These are phyloP conservation scores for Neofusicoccum parvum DNA, from an alignment of 2,329 filamentous ascomycete genomes.

Conservation along the genomic window DNA sequence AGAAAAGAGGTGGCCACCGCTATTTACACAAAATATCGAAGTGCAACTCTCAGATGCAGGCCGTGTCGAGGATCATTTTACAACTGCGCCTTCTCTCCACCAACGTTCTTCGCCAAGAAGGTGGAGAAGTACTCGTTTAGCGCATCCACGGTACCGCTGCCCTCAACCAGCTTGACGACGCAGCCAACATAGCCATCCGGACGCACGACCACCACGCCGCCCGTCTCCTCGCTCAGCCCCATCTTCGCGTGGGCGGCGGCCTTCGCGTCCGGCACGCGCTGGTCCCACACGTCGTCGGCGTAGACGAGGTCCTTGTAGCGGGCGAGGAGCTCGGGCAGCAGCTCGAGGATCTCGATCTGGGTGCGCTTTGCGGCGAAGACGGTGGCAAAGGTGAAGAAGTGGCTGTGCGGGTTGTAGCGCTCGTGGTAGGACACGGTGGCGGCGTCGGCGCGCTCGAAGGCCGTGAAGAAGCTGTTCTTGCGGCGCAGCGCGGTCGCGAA, in stretches of 20 bases:
- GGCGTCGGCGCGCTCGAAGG: neutral
- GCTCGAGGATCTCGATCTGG: slow-evolving; percentile 70
- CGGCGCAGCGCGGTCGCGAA: slow-evolving; percentile 66
- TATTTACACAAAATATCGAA: too few species aligned
- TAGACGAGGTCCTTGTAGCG: slow-evolving; percentile 83
- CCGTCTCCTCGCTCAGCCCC: slow-evolving; percentile 72
- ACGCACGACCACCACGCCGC: slow-evolving; percentile 79
- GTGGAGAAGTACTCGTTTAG: slow-evolving; percentile 80
- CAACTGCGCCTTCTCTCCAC: slow-evolving; percentile 36
- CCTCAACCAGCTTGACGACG: slow-evolving; percentile 73
- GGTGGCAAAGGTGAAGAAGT: slow-evolving; percentile 78
- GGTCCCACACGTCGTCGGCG: slow-evolving; percentile 79
- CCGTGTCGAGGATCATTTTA: neutral
- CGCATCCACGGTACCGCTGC: slow-evolving; percentile 77
- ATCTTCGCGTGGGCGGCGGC: slow-evolving; percentile 85
- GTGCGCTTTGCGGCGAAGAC: slow-evolving; percentile 70
- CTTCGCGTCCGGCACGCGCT: slow-evolving; percentile 66
- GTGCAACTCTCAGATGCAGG: too few species aligned
- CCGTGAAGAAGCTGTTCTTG: slow-evolving; percentile 70
- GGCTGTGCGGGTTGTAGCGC: slow-evolving; percentile 79
- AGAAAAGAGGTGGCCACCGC: too few species aligned
- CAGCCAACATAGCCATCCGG: slow-evolving; percentile 87
- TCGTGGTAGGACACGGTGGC: slow-evolving; percentile 70
- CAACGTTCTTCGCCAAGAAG: slow-evolving; percentile 66
- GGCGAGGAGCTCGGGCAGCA: slow-evolving; percentile 70